Conservation (phyloP, 805 yeast genomes). For the Metahyphopichia silvanorum region DNA sequence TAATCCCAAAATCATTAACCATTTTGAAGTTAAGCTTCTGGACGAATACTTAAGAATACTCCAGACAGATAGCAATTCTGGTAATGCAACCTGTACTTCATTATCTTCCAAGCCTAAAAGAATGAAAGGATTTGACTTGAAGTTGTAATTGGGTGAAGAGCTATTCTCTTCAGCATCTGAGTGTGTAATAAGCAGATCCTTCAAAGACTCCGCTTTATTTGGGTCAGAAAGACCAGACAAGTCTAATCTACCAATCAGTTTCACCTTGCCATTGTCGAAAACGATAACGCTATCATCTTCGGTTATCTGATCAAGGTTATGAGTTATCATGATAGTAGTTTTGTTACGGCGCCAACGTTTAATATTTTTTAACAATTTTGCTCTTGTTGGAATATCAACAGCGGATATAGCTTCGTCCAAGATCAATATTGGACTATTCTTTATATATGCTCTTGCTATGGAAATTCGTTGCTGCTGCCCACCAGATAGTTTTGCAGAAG, state of each 20-base stretch:
- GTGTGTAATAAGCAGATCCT: not conserved
- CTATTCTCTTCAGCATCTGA: not conserved
- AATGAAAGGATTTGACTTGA: not conserved
- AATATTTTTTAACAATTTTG: slow-evolving; percentile 46
- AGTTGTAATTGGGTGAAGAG: not conserved
- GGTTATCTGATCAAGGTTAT: slow-evolving; percentile 60
- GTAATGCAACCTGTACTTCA: slow-evolving; percentile 4
- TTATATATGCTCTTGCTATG: slow-evolving; percentile 74
- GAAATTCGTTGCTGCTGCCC: slow-evolving; percentile 89
- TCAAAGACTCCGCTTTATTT: not conserved
- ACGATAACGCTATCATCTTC: slow-evolving; percentile 56
- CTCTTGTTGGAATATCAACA: slow-evolving; percentile 54
- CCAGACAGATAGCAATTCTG: slow-evolving; percentile 17
- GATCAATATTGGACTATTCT: slow-evolving; percentile 72
- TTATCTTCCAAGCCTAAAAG: not conserved
- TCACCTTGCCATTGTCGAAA: slow-evolving; percentile 57
- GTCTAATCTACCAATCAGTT: slow-evolving; percentile 13
- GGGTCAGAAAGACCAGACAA: not conserved
- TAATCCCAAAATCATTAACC: slow-evolving; percentile 47
- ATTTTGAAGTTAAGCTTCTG: slow-evolving; percentile 14
- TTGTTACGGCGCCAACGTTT: slow-evolving; percentile 59
- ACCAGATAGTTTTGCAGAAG: slow-evolving; percentile 61
- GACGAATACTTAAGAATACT: slow-evolving; percentile 23
- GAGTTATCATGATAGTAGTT: slow-evolving; percentile 82
- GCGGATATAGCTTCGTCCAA: slow-evolving; percentile 89